Evolutionary conservation across 2,329 filamentous ascomycete genomes (phyloP).

Genomic region (Ophiobolus disseminans): DNA sequence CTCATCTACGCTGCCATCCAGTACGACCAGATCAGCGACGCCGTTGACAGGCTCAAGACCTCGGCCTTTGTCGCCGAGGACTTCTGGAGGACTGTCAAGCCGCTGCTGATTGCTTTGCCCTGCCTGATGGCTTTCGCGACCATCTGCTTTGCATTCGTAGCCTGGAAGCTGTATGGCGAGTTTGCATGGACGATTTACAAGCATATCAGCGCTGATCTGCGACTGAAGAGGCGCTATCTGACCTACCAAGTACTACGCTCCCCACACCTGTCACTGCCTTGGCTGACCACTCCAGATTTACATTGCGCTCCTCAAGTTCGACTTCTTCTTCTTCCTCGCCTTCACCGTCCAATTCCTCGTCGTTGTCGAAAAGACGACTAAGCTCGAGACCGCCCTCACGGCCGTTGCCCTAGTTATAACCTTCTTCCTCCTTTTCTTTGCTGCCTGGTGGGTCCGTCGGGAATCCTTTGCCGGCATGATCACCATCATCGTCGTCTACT

Average conservation of each 20-base stretch:
- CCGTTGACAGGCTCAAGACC: slow-evolving; percentile 64
- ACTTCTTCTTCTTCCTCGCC: slow-evolving; percentile 99
- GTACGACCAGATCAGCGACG: slow-evolving; percentile 84
- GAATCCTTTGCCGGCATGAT: slow-evolving; percentile 84
- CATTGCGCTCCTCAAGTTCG: slow-evolving; percentile 96
- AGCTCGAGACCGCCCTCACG: slow-evolving; percentile 83
- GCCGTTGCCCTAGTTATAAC: slow-evolving; percentile 90
- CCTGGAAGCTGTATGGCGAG: slow-evolving; percentile 97
- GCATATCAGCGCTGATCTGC: slow-evolving; percentile 95
- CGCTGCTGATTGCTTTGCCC: slow-evolving; percentile 85
- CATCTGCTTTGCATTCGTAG: slow-evolving; percentile 73
- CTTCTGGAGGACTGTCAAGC: slow-evolving; percentile 74
- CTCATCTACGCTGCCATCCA: slow-evolving; percentile 93
- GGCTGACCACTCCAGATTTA: slow-evolving; percentile 72
- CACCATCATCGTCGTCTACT: slow-evolving; percentile 80
- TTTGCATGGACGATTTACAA: slow-evolving; percentile 99
- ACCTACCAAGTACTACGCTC: slow-evolving; percentile 80
- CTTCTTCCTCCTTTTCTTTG: slow-evolving; percentile 83
- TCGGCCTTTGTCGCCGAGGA: slow-evolving; percentile 56
- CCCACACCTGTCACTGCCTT: not conserved
- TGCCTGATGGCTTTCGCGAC: slow-evolving; percentile 80
- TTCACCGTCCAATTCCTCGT: slow-evolving; percentile 99
- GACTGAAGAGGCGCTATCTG: slow-evolving; percentile 95
- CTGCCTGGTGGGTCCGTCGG: slow-evolving; percentile 82
- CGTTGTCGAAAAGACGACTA: slow-evolving; percentile 73